Base-by-base conservation (phyloP, 148 eudicot species). In the Oxyria digyna region DNA sequence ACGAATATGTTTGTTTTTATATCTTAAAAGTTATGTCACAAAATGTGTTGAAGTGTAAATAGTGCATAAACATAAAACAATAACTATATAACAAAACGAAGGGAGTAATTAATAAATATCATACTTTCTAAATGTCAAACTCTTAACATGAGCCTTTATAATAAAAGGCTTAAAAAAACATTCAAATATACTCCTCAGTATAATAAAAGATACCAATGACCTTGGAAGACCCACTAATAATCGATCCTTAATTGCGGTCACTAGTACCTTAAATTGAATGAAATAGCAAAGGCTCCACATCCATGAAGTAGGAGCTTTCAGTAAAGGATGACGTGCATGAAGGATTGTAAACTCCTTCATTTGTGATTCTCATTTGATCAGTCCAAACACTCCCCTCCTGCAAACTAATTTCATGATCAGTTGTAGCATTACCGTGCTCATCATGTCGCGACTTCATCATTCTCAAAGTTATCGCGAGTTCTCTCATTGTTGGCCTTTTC, bases 401-500 rank as follows among this genome's bases (percentile, higher is more conserved):
- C 20, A 17, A 14, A 5, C 20, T 29, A 31, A 0, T 1, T 31
- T 11, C 57, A 1, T 20, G 29, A 0, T 1, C 57, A 8, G 10
- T 50, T 50, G 10, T 12, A 50, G 11, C 6, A 50, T 2, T 21
- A 0, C 3, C 38, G 0, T 59, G 31, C 21, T 59, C 15, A 59
- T 29, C 37, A 14, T 59, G 65, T 29, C 21, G 37, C 15, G 14
- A 24, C 38, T 59, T 59, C 9, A 59, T 15, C 65, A 29, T 59
- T 18, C 27, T 35, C 7, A 57, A 11, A 12, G 63, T 57, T 8
- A 57, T 59, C 3, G 37, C 20, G 0, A 59, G 37, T 29, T 59
- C 65, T 5, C 21, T 59, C 65, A 59, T 57, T 5, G 64, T 57
- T 4, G 64, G 64, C 8, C 64, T 57, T 57, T 57, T n/a, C 33